Conservation (phyloP, 2,329 filamentous ascomycete species). For the Clonostachys solani region DNA sequence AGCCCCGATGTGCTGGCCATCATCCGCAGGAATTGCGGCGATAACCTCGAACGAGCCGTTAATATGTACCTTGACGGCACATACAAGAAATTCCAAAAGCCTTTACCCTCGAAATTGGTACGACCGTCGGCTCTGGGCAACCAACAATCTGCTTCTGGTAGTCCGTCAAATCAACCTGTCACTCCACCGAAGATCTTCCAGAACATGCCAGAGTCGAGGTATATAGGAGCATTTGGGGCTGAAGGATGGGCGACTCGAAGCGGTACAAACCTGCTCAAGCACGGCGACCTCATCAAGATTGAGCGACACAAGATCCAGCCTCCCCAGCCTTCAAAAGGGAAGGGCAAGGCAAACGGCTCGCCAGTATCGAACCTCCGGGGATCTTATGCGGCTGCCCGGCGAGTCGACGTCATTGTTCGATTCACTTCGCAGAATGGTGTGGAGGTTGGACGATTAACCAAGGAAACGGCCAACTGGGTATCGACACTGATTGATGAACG, state of each 20-base stretch:
- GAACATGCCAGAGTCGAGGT: constrained; percentile 44
- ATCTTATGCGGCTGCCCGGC: constrained; percentile 53
- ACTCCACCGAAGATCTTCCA: constrained; percentile 12
- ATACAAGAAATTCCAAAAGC: constrained; percentile 47
- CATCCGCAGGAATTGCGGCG: constrained; percentile 49
- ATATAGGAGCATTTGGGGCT: constrained; percentile 88
- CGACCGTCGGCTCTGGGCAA: background rate
- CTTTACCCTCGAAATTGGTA: background rate
- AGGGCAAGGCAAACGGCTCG: constrained; percentile 30
- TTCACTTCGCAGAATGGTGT: constrained; percentile 77
- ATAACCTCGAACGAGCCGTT: constrained; percentile 57
- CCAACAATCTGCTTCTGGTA: background rate
- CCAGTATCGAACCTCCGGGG: constrained; percentile 19
- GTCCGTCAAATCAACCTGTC: background rate
- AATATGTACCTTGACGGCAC: constrained; percentile 70
- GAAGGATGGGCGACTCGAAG: constrained; percentile 90
- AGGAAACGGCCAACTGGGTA: constrained; percentile 87
- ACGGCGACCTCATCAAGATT: constrained; percentile 80
- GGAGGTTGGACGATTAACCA: constrained; percentile 82
- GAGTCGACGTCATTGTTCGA: constrained; percentile 82
- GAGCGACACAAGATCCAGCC: constrained; percentile 77
- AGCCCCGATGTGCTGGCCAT: constrained; percentile 38
- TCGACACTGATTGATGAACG: constrained; percentile 88
- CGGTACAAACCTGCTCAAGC: constrained; percentile 68
- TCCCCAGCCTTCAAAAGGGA: constrained; percentile 40